phyloP scores from a whole-genome alignment of 2,329 filamentous ascomycete species.

The Colletotrichum godetiae region DNA sequence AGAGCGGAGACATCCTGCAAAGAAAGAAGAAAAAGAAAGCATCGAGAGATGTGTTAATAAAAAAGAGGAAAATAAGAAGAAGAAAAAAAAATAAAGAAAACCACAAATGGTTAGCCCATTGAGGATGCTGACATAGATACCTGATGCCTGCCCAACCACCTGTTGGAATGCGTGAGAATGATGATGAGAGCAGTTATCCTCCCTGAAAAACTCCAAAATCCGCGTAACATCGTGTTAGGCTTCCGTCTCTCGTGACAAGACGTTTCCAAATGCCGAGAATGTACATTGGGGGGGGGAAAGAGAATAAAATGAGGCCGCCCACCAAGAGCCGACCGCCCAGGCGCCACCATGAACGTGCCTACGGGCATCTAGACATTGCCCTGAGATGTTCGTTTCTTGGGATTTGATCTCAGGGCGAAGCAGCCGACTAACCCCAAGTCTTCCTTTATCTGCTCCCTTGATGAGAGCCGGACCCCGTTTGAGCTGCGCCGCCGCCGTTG shows the following conservation, averaged over 20 bases:
- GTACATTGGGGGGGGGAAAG: conserved; percentile 7
- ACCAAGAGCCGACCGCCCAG: conserved; percentile 11
- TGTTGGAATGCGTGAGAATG: conserved; percentile 25
- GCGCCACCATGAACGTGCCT: conserved; percentile 7
- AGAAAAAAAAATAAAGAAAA: conserved; percentile 32
- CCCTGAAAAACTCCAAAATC: conserved; percentile 26
- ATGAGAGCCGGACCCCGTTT: conserved; percentile 30
- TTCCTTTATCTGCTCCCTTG: conserved; percentile 30
- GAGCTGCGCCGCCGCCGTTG: conserved; percentile 40
- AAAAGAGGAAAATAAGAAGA: conserved; percentile 27
- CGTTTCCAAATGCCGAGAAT: conserved; percentile 24
- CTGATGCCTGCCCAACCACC: conserved; percentile 29
- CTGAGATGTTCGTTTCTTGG: background rate
- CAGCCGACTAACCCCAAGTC: background rate
- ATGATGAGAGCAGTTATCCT: conserved; percentile 31
- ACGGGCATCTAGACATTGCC: conserved; percentile 8
- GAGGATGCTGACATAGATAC: conserved; percentile 27
- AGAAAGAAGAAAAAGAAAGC: conserved; percentile 15
- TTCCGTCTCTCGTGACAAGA: conserved; percentile 9
- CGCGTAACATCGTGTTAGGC: conserved; percentile 29
- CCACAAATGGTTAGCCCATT: conserved; percentile 28
- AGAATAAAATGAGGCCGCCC: conserved; percentile 6
- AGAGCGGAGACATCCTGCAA: background rate
- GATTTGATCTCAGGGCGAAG: conserved; percentile 2
- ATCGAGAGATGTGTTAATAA: conserved; percentile 2